Evolutionary conservation across 2,329 filamentous ascomycete genomes (phyloP), one percentile per base, ranked within the genome.

Genomic region (Aspergillus puulaauensis): DNA sequence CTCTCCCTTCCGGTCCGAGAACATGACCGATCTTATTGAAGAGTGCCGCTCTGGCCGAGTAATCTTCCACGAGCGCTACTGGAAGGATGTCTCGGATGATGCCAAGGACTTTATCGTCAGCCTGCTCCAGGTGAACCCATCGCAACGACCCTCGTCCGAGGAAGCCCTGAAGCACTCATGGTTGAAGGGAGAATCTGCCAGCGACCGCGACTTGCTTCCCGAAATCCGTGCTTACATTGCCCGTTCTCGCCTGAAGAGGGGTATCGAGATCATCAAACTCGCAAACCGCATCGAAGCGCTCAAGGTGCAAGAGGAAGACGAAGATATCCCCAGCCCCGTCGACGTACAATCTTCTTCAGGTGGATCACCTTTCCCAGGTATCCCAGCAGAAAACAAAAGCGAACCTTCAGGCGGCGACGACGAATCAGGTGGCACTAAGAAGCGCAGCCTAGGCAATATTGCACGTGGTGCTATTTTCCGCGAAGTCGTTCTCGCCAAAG

Each of bases 1-100:
- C 80, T 97, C 93, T 45, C 95, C 95, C 19, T 99, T 99, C 85
- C 88, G 95, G 66, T 95, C 92, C 61, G 95, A 99, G 80, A 96
- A 90, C 69, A 82, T 99, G 49, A 85, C 89, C 64, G 95, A 98
- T 69, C 82, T 99, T 64, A 96, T 99, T 65, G 91, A 97, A 62
- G 95, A 99, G 78, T 98, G 93, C 79, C 91, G 86, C 68, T 87
- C 85, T 61, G 89, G 87, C 41, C 85, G 87, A 51, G 90, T 99
- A 59, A 85, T 96, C 54, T 99, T 98, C 84, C 95, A 99, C 75
- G 93, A 97, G 73, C 87, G 93, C 57, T 99, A 98, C 79, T 99
- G 95, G 95, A 95, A 92, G 74, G 95, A 97, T 67, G 95, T 99
- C 68, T 97, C 93, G 73, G 83, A 90, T 50, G 93, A 98, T 66